Conservation (phyloP, 805 yeast genomes). For the Candida nitratophila region DNA sequence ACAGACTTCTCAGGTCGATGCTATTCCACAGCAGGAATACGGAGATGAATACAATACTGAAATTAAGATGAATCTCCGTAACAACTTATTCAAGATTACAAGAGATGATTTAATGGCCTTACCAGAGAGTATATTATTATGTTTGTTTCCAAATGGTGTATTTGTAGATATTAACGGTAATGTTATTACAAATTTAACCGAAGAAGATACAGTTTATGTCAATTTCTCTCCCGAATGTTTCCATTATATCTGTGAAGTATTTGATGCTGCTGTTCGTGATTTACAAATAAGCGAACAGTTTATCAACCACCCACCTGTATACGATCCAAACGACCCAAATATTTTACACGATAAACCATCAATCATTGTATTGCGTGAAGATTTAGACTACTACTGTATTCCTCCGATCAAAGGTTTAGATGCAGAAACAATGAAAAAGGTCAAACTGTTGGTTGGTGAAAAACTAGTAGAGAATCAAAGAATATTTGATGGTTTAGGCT, state of each 20-base stretch:
- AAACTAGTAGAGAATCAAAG: slow-evolving; percentile 46
- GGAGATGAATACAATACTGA: slow-evolving; percentile 54
- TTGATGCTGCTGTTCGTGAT: slow-evolving; percentile 62
- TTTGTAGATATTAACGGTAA: slow-evolving; percentile 72
- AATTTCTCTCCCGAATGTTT: slow-evolving; percentile 86
- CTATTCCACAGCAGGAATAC: slow-evolving; percentile 12
- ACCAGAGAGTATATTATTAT: slow-evolving; percentile 83
- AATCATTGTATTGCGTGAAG: slow-evolving; percentile 87
- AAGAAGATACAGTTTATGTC: slow-evolving; percentile 71
- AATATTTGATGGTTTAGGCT: slow-evolving; percentile 79
- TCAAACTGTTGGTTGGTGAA: slow-evolving; percentile 72
- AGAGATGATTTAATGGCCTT: slow-evolving; percentile 85
- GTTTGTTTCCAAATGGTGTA: slow-evolving; percentile 87
- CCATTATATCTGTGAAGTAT: slow-evolving; percentile 69
- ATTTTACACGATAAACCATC: slow-evolving; percentile 79
- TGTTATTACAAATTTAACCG: slow-evolving; percentile 71
- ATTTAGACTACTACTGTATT: slow-evolving; percentile 86
- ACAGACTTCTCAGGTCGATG: slow-evolving; percentile 14
- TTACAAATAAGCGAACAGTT: slow-evolving; percentile 34
- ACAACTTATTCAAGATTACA: slow-evolving; percentile 64
- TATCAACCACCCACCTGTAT: slow-evolving; percentile 18
- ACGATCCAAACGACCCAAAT: slow-evolving; percentile 40
- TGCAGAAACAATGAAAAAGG: slow-evolving; percentile 51
- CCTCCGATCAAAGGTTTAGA: slow-evolving; percentile 59
- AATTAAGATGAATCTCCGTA: slow-evolving; percentile 74